Evolutionary conservation across 148 eudicot genomes (phyloP).

Genomic region (Gaultheria prostrata): DNA sequence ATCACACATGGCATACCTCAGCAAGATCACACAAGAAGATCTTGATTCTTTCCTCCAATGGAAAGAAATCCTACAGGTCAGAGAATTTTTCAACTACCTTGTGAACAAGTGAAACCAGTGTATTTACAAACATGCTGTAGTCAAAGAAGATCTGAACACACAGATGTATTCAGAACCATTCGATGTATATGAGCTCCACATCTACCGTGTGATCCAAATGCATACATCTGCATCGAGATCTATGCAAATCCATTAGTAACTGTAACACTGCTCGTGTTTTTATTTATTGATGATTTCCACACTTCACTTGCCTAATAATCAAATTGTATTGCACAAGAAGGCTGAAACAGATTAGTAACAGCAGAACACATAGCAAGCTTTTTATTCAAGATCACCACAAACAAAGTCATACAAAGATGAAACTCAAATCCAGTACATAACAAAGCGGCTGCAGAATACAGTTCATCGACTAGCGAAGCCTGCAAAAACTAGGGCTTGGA

Average conservation of each 20-base stretch:
- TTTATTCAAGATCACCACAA: conserved; percentile 26
- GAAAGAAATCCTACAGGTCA: neutral
- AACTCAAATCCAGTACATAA: neutral
- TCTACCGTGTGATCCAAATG: neutral
- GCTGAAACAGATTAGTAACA: neutral
- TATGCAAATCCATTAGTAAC: neutral
- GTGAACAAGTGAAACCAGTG: neutral
- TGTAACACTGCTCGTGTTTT: neutral
- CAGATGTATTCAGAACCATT: neutral
- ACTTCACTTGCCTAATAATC: neutral
- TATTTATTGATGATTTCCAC: neutral
- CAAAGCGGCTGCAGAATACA: conserved; percentile 21
- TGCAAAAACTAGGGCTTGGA: conserved; percentile 44
- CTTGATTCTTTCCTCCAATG: neutral
- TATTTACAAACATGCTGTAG: neutral
- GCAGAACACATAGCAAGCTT: neutral
- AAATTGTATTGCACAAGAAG: neutral
- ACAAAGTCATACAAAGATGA: conserved; percentile 13
- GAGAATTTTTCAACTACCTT: neutral
- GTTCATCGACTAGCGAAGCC: conserved; percentile 35
- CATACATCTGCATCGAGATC: neutral
- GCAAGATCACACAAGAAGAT: neutral
- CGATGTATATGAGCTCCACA: neutral
- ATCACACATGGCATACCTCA: neutral
- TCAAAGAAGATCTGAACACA: neutral